phyloP scores from a whole-genome alignment of 768 basidiomycete genomes.

The Hericium coralloides region DNA sequence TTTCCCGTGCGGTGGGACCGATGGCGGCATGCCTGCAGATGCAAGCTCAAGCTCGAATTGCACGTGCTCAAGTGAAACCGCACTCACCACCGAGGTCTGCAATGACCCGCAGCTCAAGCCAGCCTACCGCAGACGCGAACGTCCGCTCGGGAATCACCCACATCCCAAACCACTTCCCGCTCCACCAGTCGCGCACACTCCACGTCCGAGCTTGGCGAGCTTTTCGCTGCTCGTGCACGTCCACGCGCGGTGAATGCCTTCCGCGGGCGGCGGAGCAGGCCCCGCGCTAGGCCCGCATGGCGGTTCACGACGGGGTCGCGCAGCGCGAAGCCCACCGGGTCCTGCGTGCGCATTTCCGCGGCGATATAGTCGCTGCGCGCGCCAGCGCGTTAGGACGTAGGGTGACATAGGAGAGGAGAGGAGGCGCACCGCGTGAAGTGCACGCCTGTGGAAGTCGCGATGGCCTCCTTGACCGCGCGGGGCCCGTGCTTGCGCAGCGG shows the following conservation, averaged over 20 bases:
- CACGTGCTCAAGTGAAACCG: too few species aligned
- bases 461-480: background rate
- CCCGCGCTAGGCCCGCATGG: background rate
- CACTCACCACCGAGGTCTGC: too few species aligned
- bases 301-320: background rate
- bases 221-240: background rate
- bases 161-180: too few species aligned
- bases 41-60: too few species aligned
- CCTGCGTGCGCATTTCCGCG: background rate
- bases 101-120: too few species aligned
- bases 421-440: background rate
- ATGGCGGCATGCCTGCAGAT: too few species aligned
- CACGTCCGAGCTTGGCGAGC: too few species aligned
- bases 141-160: too few species aligned
- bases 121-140: too few species aligned
- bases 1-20: too few species aligned
- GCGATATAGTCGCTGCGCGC: background rate
- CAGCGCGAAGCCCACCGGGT: background rate
- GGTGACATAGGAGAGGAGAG: background rate
- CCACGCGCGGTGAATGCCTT: background rate
- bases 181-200: too few species aligned
- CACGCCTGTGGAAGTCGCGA: background rate
- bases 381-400: background rate
- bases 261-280: background rate
- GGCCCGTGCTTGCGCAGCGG: background rate